phyloP scores from a whole-genome alignment of 2,329 filamentous ascomycete species.

The Cylindrodendrum hubeiense region DNA sequence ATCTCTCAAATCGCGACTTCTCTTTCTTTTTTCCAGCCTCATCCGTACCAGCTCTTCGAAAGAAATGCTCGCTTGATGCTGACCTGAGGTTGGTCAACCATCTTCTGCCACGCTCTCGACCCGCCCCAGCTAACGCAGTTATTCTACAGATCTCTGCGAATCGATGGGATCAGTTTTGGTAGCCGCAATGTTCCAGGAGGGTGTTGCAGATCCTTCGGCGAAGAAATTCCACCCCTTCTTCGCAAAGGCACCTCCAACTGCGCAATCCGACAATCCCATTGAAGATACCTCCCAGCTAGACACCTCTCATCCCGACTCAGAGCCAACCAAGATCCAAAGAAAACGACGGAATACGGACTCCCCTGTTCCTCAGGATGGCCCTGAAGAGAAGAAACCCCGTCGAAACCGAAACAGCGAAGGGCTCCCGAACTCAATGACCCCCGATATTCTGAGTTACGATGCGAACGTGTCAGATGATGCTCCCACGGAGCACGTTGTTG shows the following conservation, averaged over 20 bases:
- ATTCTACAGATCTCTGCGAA: constrained; percentile 22
- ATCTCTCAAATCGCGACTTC: background rate
- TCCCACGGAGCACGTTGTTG: constrained; percentile 4
- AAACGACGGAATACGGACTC: constrained; percentile 60
- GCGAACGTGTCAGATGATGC: constrained; percentile 26
- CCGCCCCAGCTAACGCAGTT: constrained; percentile 10
- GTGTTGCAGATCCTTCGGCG: constrained; percentile 47
- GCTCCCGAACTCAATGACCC: constrained; percentile 15
- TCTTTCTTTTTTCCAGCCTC: background rate
- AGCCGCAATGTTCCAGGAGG: constrained; percentile 59
- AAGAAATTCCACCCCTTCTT: constrained; percentile 71
- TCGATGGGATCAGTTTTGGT: constrained; percentile 59
- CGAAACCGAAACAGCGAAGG: constrained; percentile 38
- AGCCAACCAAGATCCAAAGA: constrained; percentile 49
- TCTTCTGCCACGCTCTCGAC: constrained; percentile 1
- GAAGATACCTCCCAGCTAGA: constrained; percentile 19
- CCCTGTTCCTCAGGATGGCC: constrained; percentile 33
- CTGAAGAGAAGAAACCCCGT: constrained; percentile 43
- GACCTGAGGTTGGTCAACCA: constrained; percentile 26
- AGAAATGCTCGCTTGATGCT: constrained; percentile 36
- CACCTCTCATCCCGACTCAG: constrained; percentile 19
- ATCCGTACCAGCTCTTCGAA: background rate
- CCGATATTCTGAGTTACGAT: constrained; percentile 18
- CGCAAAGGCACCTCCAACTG: constrained; percentile 42
- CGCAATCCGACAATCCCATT: constrained; percentile 3